Evolutionary conservation across 192 early-diverging fungal species (phyloP), one percentile per base, ranked within the genome.

Genomic region (Coemansia reversa): DNA sequence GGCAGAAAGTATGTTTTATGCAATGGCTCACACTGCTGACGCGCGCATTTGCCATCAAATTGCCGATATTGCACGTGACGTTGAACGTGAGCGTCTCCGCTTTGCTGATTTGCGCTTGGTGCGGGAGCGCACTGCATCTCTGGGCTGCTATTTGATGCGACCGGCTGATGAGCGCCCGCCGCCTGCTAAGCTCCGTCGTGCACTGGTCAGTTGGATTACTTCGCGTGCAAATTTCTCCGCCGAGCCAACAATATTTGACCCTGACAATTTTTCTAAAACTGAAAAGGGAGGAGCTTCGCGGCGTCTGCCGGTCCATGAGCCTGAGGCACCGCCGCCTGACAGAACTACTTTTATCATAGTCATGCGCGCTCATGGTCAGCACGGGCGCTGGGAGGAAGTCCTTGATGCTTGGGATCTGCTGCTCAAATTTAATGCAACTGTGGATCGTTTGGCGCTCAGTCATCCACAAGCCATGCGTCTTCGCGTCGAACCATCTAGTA

Each of bases 321-420:
- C 55, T 0, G 14, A 39, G 20, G 14, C 67, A 20, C 73, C 74
- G 18, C 67, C 74, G 6, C 74, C 74, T 1, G 35, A 70, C 14
- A 65, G 58, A 3, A 76, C 74, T 9, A 58, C 74, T 23, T 76
- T 76, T 55, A 76, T 76, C 9, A 71, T 76, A 16, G 25, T 61
- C 2, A 59, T 76, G 47, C 68, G 74, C 1, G 45, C 52, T 3
- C 30, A 52, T 27, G 74, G 74, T 32, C 61, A 67, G 52, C 45
- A 39, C 4, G 51, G 24, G 11, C 60, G 55, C 14, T 76, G 74
- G 74, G 3, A 12, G 4, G 56, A 47, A 27, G 74, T 76, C 33
- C n/a, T 76, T 28, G 18, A 16, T 0, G 57, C 50, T 11, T 76
- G 74, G 74, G 28, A 71, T 42, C 22, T 57, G 5, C 14, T 76